These are phyloP conservation scores for Xylariaceae sp. DNA, from an alignment of 2,329 filamentous ascomycete genomes.

Conservation along the genomic window DNA sequence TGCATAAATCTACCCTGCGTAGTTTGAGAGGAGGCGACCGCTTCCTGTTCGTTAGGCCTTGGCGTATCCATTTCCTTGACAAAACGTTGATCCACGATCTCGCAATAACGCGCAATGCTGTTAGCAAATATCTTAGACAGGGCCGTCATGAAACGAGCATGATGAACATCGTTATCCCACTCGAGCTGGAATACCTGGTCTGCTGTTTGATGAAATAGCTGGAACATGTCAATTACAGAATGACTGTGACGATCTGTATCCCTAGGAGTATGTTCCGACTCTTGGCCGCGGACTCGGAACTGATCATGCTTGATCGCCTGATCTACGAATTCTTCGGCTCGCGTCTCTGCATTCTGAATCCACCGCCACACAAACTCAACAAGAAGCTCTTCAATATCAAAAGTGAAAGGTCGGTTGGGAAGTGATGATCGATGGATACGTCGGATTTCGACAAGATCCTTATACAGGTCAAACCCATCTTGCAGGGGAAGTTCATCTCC, in stretches of 20 bases:
- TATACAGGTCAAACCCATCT: conserved; percentile 94
- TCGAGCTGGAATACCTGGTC: conserved; percentile 85
- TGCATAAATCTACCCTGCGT: conserved; percentile 93
- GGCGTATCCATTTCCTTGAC: conserved; percentile 90
- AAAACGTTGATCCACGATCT: conserved; percentile 85
- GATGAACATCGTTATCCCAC: conserved; percentile 92
- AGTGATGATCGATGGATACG: conserved; percentile 78
- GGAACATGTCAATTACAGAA: conserved; percentile 91
- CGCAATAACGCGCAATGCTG: conserved; percentile 88
- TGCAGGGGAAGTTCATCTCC: conserved; percentile 81
- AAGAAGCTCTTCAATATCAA: conserved; percentile 84
- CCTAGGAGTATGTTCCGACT: conserved; percentile 65
- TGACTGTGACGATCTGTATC: conserved; percentile 91
- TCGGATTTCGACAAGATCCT: conserved; percentile 83
- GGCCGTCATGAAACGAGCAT: conserved; percentile 96
- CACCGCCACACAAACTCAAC: conserved; percentile 96
- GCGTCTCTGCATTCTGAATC: conserved; percentile 81
- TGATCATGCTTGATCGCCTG: conserved; percentile 89
- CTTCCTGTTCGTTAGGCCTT: conserved; percentile 78
- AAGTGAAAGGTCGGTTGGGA: conserved; percentile 77
- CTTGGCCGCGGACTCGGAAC: conserved; percentile 76
- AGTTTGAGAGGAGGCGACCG: conserved; percentile 73
- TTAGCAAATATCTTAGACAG: conserved; percentile 83
- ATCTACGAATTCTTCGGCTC: conserved; percentile 83
- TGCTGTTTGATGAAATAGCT: conserved; percentile 89